Evolutionary conservation across 805 yeast genomes (phyloP).

Genomic region (Starmerella bombicola): DNA sequence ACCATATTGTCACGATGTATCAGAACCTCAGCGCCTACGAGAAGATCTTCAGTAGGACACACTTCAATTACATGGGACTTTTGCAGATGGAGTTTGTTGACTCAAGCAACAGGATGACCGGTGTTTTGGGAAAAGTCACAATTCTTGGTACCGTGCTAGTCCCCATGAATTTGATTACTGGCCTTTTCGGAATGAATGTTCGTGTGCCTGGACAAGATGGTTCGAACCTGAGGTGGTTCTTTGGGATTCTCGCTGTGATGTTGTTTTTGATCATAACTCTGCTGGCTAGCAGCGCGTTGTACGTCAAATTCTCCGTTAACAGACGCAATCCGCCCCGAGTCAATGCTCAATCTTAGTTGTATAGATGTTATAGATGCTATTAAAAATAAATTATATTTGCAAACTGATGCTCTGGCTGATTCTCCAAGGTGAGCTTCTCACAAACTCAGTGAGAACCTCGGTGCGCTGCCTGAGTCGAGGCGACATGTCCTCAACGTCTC

Average conservation of each 20-base stretch:
- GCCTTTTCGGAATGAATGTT: conserved; percentile 94
- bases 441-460: conserved; percentile 28
- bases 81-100: conserved; percentile 84
- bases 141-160: conserved; percentile 78
- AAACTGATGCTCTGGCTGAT: conserved; percentile 1
- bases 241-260: conserved; percentile 50
- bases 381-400: background rate
- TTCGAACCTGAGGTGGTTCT: conserved; percentile 47
- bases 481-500: conserved; percentile 46
- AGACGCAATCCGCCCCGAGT: background rate
- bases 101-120: conserved; percentile 73
- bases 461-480: conserved; percentile 38
- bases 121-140: conserved; percentile 79
- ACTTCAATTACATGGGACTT: conserved; percentile 84
- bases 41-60: conserved; percentile 83
- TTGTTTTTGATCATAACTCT: conserved; percentile 33
- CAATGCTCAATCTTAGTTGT: background rate
- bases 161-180: conserved; percentile 82
- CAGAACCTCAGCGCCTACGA: conserved; percentile 83
- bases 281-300: conserved; percentile 30
- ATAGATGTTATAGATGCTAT: background rate
- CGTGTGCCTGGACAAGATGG: conserved; percentile 58
- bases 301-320: conserved; percentile 3
- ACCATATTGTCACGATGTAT: conserved; percentile 91
- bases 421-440: conserved; percentile 13